These are phyloP conservation scores for Populus euphratica DNA, from an alignment of 345 rosid species.

Conservation along the genomic window DNA sequence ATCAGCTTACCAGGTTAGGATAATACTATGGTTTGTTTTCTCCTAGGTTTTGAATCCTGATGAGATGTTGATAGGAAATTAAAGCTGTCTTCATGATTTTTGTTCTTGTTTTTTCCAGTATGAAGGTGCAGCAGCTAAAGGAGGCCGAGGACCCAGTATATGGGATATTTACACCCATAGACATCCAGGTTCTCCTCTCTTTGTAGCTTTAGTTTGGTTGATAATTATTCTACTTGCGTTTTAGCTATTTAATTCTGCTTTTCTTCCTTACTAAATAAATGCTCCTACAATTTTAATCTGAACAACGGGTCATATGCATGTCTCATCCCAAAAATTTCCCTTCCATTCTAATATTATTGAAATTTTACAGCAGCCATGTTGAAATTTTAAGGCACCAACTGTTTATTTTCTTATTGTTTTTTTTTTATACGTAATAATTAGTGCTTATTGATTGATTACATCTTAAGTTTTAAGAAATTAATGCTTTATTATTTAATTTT, in stretches of 20 bases:
- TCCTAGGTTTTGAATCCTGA: not conserved
- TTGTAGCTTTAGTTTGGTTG: not conserved
- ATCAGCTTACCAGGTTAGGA: constrained; percentile 18
- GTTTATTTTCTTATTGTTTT: too few species aligned
- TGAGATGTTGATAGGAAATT: not conserved
- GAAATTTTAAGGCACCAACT: too few species aligned
- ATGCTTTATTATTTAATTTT: too few species aligned
- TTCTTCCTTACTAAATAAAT: too few species aligned
- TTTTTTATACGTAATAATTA: too few species aligned
- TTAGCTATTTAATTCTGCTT: not conserved
- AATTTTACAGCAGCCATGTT: too few species aligned
- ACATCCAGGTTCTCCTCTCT: constrained; percentile 11
- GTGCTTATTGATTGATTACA: too few species aligned
- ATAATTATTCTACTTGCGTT: not conserved
- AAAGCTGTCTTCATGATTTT: not conserved
- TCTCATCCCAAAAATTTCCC: too few species aligned
- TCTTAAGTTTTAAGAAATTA: too few species aligned
- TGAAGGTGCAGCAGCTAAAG: constrained; percentile 23
- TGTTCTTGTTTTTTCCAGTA: not conserved
- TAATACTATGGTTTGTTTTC: not conserved
- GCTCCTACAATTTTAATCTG: too few species aligned
- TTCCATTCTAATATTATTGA: too few species aligned
- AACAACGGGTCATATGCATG: too few species aligned
- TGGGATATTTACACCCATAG: constrained; percentile 20
- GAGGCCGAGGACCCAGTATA: constrained; percentile 19